These are phyloP conservation scores for Lactarius pseudohatsudake DNA, from an alignment of 768 basidiomycete species.

Conservation along the genomic window DNA sequence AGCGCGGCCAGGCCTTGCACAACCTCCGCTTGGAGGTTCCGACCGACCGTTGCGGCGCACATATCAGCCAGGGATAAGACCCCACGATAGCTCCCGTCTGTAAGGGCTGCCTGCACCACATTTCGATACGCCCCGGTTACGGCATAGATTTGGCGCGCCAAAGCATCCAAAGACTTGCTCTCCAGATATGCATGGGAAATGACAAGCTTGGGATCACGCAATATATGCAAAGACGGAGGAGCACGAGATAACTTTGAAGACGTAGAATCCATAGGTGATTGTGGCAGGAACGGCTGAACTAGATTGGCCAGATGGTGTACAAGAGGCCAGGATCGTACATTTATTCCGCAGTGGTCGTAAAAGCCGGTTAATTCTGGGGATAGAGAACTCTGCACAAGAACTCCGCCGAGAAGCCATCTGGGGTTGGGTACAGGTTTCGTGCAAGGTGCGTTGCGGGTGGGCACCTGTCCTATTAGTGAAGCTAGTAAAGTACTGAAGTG, in stretches of 20 bases:
- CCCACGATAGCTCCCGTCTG: constrained; percentile 13
- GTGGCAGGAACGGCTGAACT: constrained; percentile 22
- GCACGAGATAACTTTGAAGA: constrained; percentile 8
- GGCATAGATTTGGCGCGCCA: constrained; percentile 50
- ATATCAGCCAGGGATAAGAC: constrained; percentile 45
- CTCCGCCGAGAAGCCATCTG: constrained; percentile 4
- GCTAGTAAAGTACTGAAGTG: neutral
- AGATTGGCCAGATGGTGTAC: constrained; percentile 30
- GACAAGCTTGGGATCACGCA: constrained; percentile 40
- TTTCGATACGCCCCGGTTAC: constrained; percentile 58
- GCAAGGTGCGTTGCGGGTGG: too few species aligned
- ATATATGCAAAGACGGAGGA: constrained; percentile 39
- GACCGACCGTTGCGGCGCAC: constrained; percentile 50
- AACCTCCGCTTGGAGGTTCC: constrained; percentile 41
- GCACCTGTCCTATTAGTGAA: neutral
- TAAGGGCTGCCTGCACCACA: constrained; percentile 42
- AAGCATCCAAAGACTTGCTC: constrained; percentile 39
- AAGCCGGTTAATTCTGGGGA: constrained; percentile 45
- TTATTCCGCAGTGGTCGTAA: constrained; percentile 50
- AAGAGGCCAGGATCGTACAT: constrained; percentile 40
- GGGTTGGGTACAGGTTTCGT: neutral
- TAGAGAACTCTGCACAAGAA: constrained; percentile 35
- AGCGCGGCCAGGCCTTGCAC: constrained; percentile 24
- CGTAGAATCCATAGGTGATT: constrained; percentile 28
- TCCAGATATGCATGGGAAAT: constrained; percentile 39